phyloP scores from a whole-genome alignment of 768 basidiomycete species.

The Boletus tomentosulus region DNA sequence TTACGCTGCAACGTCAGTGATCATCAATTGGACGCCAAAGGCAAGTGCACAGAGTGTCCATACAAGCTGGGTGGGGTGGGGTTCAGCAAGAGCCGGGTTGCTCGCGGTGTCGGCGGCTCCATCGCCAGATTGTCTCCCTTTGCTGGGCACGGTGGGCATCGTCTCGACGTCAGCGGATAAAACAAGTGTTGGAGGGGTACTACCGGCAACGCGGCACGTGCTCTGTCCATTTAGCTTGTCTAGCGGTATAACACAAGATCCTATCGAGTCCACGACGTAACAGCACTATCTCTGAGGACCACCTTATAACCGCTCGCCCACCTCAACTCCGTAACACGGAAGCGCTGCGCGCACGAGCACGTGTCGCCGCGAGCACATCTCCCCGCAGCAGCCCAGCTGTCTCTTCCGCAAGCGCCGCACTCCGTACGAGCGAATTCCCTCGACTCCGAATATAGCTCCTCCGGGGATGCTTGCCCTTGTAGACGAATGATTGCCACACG shows the following conservation, averaged over 20 bases:
- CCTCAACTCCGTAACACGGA: conserved; percentile 30
- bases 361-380: conserved; percentile 35
- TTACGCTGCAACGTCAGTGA: conserved; percentile 42
- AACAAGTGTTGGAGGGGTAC: background rate
- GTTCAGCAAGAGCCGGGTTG: conserved; percentile 28
- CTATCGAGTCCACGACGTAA: background rate
- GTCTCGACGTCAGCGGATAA: conserved; percentile 3
- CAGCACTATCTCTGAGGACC: background rate
- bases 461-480: conserved; percentile 49
- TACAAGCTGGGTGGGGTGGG: conserved; percentile 46
- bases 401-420: conserved; percentile 39
- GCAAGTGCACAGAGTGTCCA: conserved; percentile 1
- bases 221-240: conserved; percentile 1
- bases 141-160: conserved; percentile 18
- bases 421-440: conserved; percentile 25
- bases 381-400: conserved; percentile 45
- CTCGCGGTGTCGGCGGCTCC: conserved; percentile 1
- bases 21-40: conserved; percentile 1
- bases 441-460: conserved; percentile 20
- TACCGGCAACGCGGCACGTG: conserved; percentile 13
- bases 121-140: conserved; percentile 13
- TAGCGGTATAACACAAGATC: background rate
- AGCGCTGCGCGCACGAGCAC: conserved; percentile 15
- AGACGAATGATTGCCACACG: conserved; percentile 78
- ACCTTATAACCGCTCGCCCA: background rate